A percentile compares a stretch with the other conserved stretches of the same genome.
These are phyloP conservation scores for Botryotinia globosa DNA, from an alignment of 2,329 filamentous ascomycete genomes.

Conservation along the genomic window DNA sequence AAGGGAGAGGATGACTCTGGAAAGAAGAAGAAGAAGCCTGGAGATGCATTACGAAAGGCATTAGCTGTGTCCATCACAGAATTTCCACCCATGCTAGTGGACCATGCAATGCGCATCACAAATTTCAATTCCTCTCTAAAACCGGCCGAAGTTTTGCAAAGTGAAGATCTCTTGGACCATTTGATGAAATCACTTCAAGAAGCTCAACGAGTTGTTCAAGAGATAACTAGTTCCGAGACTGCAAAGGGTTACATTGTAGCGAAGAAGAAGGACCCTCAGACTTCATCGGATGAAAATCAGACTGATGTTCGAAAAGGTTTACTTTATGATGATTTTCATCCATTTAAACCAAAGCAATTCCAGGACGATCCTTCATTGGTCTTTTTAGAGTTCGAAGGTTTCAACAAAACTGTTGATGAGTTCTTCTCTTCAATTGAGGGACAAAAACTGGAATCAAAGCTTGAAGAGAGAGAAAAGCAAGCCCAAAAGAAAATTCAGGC, in stretches of 20 bases:
- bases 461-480: constrained; percentile 76
- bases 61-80: constrained; percentile 84
- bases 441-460: constrained; percentile 80
- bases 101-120: constrained; percentile 73
- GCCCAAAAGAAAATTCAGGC: constrained; percentile 83
- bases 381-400: constrained; percentile 75
- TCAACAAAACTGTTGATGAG: constrained; percentile 91
- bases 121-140: constrained; percentile 67
- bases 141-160: constrained; percentile 66
- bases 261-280: constrained; percentile 49
- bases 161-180: constrained; percentile 60
- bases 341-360: constrained; percentile 81
- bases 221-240: constrained; percentile 62
- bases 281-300: constrained; percentile 36
- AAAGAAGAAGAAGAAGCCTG: constrained; percentile 69
- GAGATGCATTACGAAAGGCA: constrained; percentile 74
- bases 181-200: constrained; percentile 67
- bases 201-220: constrained; percentile 66
- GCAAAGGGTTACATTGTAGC: constrained; percentile 88
- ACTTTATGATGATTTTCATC: constrained; percentile 93
- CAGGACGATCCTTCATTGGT: constrained; percentile 61
- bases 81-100: constrained; percentile 80
- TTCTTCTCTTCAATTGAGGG: constrained; percentile 97
- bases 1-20: constrained; percentile 55
- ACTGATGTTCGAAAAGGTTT: constrained; percentile 45